phyloP scores from a whole-genome alignment of 2,329 filamentous ascomycete genomes.

The Colletotrichum lentis region DNA sequence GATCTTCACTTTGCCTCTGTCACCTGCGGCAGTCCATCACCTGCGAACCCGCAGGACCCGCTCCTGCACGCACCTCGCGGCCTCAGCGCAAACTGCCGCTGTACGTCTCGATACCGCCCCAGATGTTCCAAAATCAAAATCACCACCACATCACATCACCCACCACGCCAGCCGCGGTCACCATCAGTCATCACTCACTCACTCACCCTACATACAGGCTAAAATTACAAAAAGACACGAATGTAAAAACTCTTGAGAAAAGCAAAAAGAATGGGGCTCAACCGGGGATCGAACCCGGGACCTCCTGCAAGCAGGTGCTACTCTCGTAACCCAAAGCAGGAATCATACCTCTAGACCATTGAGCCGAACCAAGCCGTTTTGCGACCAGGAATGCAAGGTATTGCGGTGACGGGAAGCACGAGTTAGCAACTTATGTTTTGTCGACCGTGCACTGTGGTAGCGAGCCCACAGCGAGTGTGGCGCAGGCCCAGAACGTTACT shows the following conservation, averaged over 20 bases:
- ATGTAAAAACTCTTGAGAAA: neutral
- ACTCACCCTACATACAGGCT: too few relatives aligned
- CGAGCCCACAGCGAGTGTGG: neutral
- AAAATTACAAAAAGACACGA: neutral
- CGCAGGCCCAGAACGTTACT: neutral
- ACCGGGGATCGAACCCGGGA: conserved; percentile 48
- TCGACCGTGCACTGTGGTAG: neutral
- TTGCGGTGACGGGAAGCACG: neutral
- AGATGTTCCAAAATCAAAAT: too few relatives aligned
- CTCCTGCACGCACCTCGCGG: neutral
- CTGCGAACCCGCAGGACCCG: neutral
- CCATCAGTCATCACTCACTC: too few relatives aligned
- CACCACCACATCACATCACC: too few relatives aligned
- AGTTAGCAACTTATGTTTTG: conserved; percentile 8
- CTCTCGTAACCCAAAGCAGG: conserved; percentile 44
- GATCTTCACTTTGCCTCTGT: conserved; percentile 27
- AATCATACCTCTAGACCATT: conserved; percentile 50
- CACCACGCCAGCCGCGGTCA: too few relatives aligned
- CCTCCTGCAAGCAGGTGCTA: conserved; percentile 43
- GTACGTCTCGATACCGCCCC: too few relatives aligned
- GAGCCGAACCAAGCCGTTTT: conserved; percentile 33
- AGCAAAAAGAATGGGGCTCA: conserved; percentile 40
- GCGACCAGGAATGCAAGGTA: neutral
- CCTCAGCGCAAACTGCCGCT: too few relatives aligned
- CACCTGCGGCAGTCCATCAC: too few relatives aligned